Percentiles rank a stretch among this genome's conserved stretches.
These are phyloP conservation scores for Aquilaria agallochum DNA, from an alignment of 441 rosid genomes.

Conservation along the genomic window DNA sequence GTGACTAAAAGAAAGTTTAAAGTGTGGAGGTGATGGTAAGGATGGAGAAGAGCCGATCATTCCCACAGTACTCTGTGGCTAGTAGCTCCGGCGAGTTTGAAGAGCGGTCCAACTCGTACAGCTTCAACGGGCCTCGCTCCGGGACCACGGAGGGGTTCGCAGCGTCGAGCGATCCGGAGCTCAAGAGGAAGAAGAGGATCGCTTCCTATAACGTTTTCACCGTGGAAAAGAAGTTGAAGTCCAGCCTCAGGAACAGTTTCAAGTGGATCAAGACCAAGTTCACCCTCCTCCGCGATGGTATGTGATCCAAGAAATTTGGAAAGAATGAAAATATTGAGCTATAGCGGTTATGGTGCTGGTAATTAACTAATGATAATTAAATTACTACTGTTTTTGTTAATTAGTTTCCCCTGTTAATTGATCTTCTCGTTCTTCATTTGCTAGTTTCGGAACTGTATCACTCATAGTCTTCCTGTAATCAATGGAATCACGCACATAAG, in stretches of 20 bases:
- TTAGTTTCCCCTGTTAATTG: no score
- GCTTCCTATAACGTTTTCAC: slow-evolving; percentile 50
- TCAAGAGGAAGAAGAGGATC: slow-evolving; percentile 53
- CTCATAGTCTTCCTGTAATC: no score
- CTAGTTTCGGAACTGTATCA: no score
- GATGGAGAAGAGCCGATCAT: slow-evolving; percentile 59
- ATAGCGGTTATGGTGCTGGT: no score
- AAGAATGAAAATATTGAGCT: no score
- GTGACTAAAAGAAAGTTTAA: no score
- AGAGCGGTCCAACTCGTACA: slow-evolving; percentile 38
- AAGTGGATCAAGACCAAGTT: slow-evolving; percentile 65
- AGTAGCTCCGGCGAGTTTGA: slow-evolving; percentile 21
- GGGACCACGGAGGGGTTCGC: background rate
- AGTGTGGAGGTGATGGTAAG: no score
- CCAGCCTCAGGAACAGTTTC: slow-evolving; percentile 44
- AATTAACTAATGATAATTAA: no score
- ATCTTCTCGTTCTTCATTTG: no score
- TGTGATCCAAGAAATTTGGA: no score
- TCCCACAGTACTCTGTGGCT: slow-evolving; percentile 30
- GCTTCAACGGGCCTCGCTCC: slow-evolving; percentile 32
- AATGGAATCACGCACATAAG: no score
- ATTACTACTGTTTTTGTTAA: no score
- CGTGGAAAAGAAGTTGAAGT: slow-evolving; percentile 52
- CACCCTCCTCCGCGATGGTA: background rate
- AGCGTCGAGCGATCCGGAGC: slow-evolving; percentile 29